Percentiles rank a stretch among this genome's conserved stretches.
Conservation (phyloP, 2,329 filamentous ascomycete species). For the Simplicillium aogashimaense region DNA sequence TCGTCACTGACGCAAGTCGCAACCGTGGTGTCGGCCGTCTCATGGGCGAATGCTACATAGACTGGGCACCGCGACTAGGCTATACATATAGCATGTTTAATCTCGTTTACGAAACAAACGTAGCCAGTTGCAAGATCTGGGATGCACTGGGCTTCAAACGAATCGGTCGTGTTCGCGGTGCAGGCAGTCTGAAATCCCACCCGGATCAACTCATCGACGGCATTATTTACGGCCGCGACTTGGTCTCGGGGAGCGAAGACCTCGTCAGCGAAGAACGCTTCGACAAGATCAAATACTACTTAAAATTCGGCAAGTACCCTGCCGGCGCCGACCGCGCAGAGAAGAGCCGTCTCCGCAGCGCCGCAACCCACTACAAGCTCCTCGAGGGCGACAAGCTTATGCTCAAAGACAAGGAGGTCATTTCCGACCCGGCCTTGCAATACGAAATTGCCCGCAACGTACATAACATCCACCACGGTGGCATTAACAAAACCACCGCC, state of each 20-base stretch:
- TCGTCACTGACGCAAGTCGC: slow-evolving; percentile 63
- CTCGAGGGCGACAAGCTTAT: slow-evolving; percentile 71
- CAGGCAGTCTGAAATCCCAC: slow-evolving; percentile 59
- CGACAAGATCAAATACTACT: slow-evolving; percentile 96
- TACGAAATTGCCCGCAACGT: slow-evolving; percentile 77
- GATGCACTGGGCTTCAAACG: slow-evolving; percentile 87
- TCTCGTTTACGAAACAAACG: slow-evolving; percentile 87
- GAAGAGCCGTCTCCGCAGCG: slow-evolving; percentile 87
- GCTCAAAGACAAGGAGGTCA: slow-evolving; percentile 96
- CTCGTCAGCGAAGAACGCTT: slow-evolving; percentile 91
- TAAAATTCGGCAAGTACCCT: slow-evolving; percentile 90
- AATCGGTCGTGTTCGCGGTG: slow-evolving; percentile 71
- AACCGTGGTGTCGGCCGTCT: slow-evolving; percentile 66
- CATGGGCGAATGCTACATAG: slow-evolving; percentile 68
- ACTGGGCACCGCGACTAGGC: slow-evolving; percentile 70
- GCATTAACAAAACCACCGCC: slow-evolving; percentile 97
- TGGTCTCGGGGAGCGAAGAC: slow-evolving; percentile 47
- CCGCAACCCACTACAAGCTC: slow-evolving; percentile 91
- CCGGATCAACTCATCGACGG: slow-evolving; percentile 62
- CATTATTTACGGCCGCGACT: slow-evolving; percentile 66
- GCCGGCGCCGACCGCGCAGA: slow-evolving; percentile 88
- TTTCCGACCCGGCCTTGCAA: slow-evolving; percentile 80
- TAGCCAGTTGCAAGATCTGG: slow-evolving; percentile 84
- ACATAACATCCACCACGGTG: slow-evolving; percentile 70
- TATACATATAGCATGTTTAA: slow-evolving; percentile 94